phyloP scores from a whole-genome alignment of 257 asterid genomes.

The Ocimum tenuiflorum region DNA sequence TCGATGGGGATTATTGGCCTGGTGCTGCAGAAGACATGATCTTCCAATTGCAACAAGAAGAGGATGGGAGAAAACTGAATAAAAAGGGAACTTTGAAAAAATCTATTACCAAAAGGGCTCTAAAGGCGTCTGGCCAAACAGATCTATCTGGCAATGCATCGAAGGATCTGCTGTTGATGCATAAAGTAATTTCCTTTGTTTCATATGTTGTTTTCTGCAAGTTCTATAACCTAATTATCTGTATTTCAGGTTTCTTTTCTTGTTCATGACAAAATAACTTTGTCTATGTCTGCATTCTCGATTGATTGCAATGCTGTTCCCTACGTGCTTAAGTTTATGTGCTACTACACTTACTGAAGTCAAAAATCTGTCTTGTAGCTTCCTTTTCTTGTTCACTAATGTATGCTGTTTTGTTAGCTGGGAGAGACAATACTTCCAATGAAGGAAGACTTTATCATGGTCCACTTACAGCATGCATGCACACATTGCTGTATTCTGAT shows the following conservation, averaged over 20 bases:
- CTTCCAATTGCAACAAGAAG: conserved; percentile 82
- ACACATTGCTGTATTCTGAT: conserved; percentile 75
- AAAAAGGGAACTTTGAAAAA: conserved; percentile 71
- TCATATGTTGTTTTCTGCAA: neutral
- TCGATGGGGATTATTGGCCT: conserved; percentile 99
- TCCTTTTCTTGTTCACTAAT: conserved; percentile 10
- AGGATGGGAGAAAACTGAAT: conserved; percentile 76
- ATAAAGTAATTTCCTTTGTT: conserved; percentile 47
- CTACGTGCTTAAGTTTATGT: neutral
- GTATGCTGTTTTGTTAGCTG: conserved; percentile 45
- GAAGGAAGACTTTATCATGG: conserved; percentile 99
- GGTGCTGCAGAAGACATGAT: conserved; percentile 99
- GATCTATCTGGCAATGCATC: conserved; percentile 90
- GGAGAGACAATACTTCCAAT: conserved; percentile 90
- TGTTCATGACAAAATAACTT: neutral
- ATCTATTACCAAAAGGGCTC: conserved; percentile 73
- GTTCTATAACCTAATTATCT: neutral
- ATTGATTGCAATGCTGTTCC: neutral
- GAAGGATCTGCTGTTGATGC: conserved; percentile 84
- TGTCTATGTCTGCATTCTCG: neutral
- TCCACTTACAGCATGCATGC: conserved; percentile 89
- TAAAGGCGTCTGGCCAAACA: conserved; percentile 87
- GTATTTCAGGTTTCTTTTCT: neutral
- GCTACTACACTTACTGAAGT: neutral
- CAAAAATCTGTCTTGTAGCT: neutral